Evolutionary conservation across 2,329 filamentous ascomycete genomes (phyloP), one percentile per base, ranked within the genome.

Genomic region (Sporothrix luriei): DNA sequence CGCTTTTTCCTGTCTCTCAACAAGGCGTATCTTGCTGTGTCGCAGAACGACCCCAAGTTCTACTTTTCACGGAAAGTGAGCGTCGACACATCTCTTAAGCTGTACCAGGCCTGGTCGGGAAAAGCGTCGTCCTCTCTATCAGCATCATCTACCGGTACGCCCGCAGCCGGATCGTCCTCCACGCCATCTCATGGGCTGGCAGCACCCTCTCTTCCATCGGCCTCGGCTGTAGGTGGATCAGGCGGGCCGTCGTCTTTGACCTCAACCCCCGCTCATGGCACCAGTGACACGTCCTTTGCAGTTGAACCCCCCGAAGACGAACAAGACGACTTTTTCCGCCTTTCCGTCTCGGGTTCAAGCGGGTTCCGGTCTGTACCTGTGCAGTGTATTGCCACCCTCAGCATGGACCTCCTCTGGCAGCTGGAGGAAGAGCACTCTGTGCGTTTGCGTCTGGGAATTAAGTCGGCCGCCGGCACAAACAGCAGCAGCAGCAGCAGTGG

Each of bases 1-100:
- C 82, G 82, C 26, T 83, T 80, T 72, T 82, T 84, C 73, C 78
- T 88, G 14, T 80, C 82, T 0, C 80, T 90, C 0, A 87, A 90
- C 72, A 83, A 85, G 49, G 82, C 82, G 0, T 82, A 83, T 76
- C 78, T 84, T 33, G 75, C 76, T 6, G 77, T 79, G 16, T 82
- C 84, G 0, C 78, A 81, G 14, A 76, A 79, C 1, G 79, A 85
- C 51, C 82, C 83, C 0, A 78, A 79, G 1, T 85, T 82, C 71
- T 84, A 84, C 75, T 87, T 84, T 75, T 86, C 84, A 0, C 80
- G 83, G 24, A 85, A 85, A 70, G 80, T 84, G 65, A 80, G 79
- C 54, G 78, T 84, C 11, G 83, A 84, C 73, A 77, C 76, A 2
- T 74, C 78, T 0, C 70, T 79, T 7, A 77, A 77, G 65, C 74